Evolutionary conservation across 2,329 filamentous ascomycete genomes (phyloP), one percentile per base, ranked within the genome.

Genomic region (Pseudogymnoascus pannorum): DNA sequence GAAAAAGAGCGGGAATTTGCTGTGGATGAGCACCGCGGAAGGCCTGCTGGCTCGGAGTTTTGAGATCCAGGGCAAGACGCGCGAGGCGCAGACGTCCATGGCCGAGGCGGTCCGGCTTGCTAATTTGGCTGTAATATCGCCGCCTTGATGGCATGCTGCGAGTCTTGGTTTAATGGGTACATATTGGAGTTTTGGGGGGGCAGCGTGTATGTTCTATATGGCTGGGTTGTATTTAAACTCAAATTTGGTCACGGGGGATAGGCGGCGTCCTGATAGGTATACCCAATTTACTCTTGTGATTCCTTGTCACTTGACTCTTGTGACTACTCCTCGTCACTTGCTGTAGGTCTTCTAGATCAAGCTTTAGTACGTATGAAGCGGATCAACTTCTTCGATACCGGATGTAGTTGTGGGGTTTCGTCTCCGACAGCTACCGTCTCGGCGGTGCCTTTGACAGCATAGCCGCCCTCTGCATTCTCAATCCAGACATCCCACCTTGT

Each of bases 1-100:
- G 4, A 81, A 83, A 65, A 83, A 84, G 71, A 88, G 86, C 66
- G 86, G 87, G 20, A 89, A 90, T 69, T 77, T 85, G 14, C 74
- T 92, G 58, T 92, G 89, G 89, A 86, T 86, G 76, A 92, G 88
- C 68, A 91, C 95, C 6, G 88, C 89, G 1, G 86, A 89, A 66
- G 88, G 87, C 20, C 87, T 94, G 82, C 78, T 93, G 57, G 87
- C 87, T 1, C 85, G 91, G 68, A 90, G 87, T 20, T 82, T 88
- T 65, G 88, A 91, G 67, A 81, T 88, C 61, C 85, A 89, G 69
- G 89, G 89, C 20, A 85, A 88, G 67, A 72, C 71, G 11, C 74
- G 74, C 3, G 80, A 86, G 64, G 82, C 83, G 9, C 71, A 71
- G 36, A 66, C 66, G 5, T 73, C 77, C 5, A 73, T 75, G 40